These are phyloP conservation scores for Protomyces lactucae-debilis DNA, from an alignment of 1,139 yeast genomes.

Conservation along the genomic window DNA sequence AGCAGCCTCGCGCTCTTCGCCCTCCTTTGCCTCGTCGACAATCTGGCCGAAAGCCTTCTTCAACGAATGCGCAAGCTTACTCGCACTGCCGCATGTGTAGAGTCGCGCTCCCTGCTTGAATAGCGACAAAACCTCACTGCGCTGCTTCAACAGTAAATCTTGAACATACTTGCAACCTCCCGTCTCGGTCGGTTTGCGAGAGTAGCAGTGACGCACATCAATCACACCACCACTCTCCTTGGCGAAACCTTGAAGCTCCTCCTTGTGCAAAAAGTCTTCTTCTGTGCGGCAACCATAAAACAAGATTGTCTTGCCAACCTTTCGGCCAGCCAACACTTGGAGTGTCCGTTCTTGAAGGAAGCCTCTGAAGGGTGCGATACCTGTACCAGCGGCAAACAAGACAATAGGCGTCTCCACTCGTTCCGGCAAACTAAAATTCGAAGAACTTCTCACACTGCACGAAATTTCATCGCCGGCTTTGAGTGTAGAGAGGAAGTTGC, in stretches of 20 bases:
- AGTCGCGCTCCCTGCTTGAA: constrained; percentile 12
- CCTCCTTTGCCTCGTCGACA: constrained; percentile 2
- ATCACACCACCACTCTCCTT: neutral
- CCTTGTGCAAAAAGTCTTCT: constrained; percentile 32
- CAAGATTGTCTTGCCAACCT: constrained; percentile 67
- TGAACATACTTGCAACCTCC: constrained; percentile 18
- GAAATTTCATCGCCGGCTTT: constrained; percentile 19
- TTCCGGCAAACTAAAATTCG: constrained; percentile 18
- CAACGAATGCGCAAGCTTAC: constrained; percentile 18
- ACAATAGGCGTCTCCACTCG: constrained; percentile 19
- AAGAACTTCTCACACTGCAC: constrained; percentile 20
- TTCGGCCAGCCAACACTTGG: constrained; percentile 48
- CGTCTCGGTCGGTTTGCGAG: constrained; percentile 9
- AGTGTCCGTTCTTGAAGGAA: constrained; percentile 78
- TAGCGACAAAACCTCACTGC: constrained; percentile 1
- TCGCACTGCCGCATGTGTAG: constrained; percentile 25
- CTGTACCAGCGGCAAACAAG: constrained; percentile 47
- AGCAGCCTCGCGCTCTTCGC: neutral
- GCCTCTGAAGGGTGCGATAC: constrained; percentile 97
- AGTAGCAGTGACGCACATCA: constrained; percentile 4
- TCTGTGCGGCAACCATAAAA: constrained; percentile 81
- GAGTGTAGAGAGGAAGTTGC: constrained; percentile 17
- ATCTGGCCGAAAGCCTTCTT: constrained; percentile 18
- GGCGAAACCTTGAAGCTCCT: constrained; percentile 30
- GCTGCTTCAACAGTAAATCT: constrained; percentile 8